A percentile compares a stretch with the other conserved stretches of the same genome.
phyloP scores from a whole-genome alignment of 108 stramenopile species.

The Cyclotella baltica region DNA sequence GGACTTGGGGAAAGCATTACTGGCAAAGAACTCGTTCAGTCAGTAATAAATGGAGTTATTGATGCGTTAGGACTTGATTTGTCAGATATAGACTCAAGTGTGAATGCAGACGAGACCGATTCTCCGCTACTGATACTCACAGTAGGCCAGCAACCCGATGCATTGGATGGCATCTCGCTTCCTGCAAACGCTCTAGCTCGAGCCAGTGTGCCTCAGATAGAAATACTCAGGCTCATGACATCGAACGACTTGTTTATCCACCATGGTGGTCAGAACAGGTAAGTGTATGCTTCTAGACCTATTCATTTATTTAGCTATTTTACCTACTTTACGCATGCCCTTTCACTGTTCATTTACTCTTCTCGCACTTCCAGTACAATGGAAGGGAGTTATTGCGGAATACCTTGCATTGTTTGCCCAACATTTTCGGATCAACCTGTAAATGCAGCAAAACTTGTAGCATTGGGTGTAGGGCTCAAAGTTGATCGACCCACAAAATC shows the following conservation, averaged over 20 bases:
- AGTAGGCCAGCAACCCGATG: constrained; percentile 14
- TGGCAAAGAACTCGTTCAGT: constrained; percentile 34
- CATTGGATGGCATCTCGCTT: constrained; percentile 12
- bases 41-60: constrained; percentile 30
- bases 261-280: constrained; percentile 29
- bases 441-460: constrained; percentile 34
- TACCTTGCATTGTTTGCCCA: constrained; percentile 28
- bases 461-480: constrained; percentile 11
- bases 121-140: constrained; percentile 19
- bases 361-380: background rate
- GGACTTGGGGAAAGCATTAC: constrained; percentile 28
- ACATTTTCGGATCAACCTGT: constrained; percentile 33
- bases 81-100: background rate
- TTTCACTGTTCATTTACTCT: background rate
- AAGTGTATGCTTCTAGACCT: background rate
- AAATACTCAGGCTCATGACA: constrained; percentile 30
- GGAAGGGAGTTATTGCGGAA: constrained; percentile 25
- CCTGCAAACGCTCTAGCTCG: constrained; percentile 28
- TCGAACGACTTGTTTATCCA: constrained; percentile 28
- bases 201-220: constrained; percentile 34
- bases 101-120: constrained; percentile 20
- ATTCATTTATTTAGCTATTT: background rate
- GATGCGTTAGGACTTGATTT: constrained; percentile 18
- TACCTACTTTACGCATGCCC: background rate
- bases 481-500: constrained; percentile 17